Percentiles rank a stretch among this genome's conserved stretches.
phyloP scores from a whole-genome alignment of 2,329 filamentous ascomycete genomes.

The Ciborinia camelliae region DNA sequence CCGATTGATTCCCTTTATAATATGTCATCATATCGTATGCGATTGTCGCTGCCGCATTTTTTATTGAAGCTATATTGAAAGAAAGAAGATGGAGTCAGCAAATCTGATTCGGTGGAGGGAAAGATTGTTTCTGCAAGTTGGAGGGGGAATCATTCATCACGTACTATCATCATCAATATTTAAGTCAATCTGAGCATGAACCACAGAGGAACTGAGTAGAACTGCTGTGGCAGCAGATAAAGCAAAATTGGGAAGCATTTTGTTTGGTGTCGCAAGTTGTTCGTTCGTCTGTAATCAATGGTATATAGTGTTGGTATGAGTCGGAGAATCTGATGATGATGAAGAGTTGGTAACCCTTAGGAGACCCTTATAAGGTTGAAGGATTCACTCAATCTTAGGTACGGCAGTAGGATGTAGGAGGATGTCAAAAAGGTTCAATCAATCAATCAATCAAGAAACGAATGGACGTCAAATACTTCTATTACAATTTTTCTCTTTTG shows the following conservation, averaged over 20 bases:
- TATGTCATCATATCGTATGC: constrained; percentile 40
- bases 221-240: constrained; percentile 27
- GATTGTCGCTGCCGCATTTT: constrained; percentile 34
- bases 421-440: not conserved
- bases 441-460: constrained; percentile 20
- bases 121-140: not conserved
- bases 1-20: constrained; percentile 43
- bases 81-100: constrained; percentile 30
- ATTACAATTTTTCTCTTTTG: not conserved
- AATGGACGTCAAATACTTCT: constrained; percentile 24
- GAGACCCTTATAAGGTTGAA: not conserved
- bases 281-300: not conserved
- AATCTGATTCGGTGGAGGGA: not conserved
- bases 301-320: not conserved
- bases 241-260: constrained; percentile 31
- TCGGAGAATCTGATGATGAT: not conserved
- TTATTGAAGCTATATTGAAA: constrained; percentile 42
- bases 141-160: not conserved
- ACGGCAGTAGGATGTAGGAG: no score
- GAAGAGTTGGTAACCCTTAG: not conserved
- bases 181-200: constrained; percentile 32
- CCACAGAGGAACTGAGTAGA: constrained; percentile 37
- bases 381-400: constrained; percentile 3
- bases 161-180: constrained; percentile 33
- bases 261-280: constrained; percentile 11